phyloP scores from a whole-genome alignment of 2,329 filamentous ascomycete genomes.

The Tothia fuscella region DNA sequence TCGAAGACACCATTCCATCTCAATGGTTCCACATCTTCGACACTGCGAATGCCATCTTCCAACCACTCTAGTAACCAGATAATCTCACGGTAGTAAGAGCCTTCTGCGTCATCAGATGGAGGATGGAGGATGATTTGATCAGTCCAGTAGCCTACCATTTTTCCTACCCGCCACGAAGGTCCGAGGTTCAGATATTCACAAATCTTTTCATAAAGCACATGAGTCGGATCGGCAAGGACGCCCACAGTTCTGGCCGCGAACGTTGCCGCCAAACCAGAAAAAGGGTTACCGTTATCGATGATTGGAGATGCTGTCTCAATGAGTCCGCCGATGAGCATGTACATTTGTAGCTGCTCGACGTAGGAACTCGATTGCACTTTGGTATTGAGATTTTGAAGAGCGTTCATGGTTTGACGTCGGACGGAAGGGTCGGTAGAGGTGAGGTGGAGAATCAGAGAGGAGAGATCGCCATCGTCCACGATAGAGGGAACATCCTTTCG shows the following conservation, averaged over 20 bases:
- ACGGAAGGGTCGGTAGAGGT: slow-evolving; percentile 65
- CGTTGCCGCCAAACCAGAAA: slow-evolving; percentile 63
- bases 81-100: slow-evolving; percentile 37
- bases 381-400: slow-evolving; percentile 7
- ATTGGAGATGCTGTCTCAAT: slow-evolving; percentile 50
- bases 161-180: slow-evolving; percentile 57
- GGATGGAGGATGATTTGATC: slow-evolving; percentile 63
- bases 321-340: slow-evolving; percentile 68
- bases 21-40: slow-evolving; percentile 11
- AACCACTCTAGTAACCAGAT: slow-evolving; percentile 64
- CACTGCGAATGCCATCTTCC: slow-evolving; percentile 49
- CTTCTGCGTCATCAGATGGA: slow-evolving; percentile 51
- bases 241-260: slow-evolving; percentile 61
- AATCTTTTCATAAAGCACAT: slow-evolving; percentile 74
- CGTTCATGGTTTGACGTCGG: slow-evolving; percentile 60
- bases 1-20: slow-evolving; percentile 4
- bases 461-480: slow-evolving; percentile 63
- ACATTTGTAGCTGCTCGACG: slow-evolving; percentile 64
- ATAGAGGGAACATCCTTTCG: slow-evolving; percentile 68
- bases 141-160: slow-evolving; percentile 47
- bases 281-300: slow-evolving; percentile 40
- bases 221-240: slow-evolving; percentile 63
- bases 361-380: slow-evolving; percentile 51
- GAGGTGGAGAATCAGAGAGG: slow-evolving; percentile 60
- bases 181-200: slow-evolving; percentile 71